Evolutionary conservation across 139 green algal genomes (phyloP).

Genomic region (Volvox reticuliferus): DNA sequence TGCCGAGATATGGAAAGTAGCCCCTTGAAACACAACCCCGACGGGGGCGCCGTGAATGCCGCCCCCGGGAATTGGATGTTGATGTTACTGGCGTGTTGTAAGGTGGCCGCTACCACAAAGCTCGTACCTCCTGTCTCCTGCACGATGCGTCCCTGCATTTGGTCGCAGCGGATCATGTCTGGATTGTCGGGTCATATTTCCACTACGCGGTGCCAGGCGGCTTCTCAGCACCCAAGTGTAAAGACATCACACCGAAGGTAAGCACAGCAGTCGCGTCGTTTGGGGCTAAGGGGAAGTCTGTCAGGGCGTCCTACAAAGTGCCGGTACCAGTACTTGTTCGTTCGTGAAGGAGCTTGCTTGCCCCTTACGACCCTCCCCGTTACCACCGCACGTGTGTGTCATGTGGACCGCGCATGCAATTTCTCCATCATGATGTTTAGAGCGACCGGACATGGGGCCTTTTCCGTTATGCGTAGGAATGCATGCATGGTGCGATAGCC

Average conservation of each 20-base stretch:
- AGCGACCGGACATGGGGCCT: no score
- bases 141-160: background rate
- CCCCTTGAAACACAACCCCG: background rate
- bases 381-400: background rate
- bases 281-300: background rate
- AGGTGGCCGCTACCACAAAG: background rate
- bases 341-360: no score
- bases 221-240: conserved; percentile 71
- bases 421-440: no score
- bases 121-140: background rate
- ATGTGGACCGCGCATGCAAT: background rate
- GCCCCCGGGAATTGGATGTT: no score
- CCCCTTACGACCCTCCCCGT: background rate
- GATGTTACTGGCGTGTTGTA: background rate
- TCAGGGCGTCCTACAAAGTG: background rate
- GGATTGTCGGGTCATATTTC: conserved; percentile 93
- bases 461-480: no score
- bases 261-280: background rate
- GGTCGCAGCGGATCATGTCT: conserved; percentile 68
- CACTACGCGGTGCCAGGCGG: conserved; percentile 88
- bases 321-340: background rate
- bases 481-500: no score
- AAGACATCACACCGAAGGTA: conserved; percentile 83
- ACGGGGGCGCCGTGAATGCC: background rate
- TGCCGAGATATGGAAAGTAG: background rate